Conservation (phyloP, 164 flowering plant species). For the Liriodendron chinense region DNA sequence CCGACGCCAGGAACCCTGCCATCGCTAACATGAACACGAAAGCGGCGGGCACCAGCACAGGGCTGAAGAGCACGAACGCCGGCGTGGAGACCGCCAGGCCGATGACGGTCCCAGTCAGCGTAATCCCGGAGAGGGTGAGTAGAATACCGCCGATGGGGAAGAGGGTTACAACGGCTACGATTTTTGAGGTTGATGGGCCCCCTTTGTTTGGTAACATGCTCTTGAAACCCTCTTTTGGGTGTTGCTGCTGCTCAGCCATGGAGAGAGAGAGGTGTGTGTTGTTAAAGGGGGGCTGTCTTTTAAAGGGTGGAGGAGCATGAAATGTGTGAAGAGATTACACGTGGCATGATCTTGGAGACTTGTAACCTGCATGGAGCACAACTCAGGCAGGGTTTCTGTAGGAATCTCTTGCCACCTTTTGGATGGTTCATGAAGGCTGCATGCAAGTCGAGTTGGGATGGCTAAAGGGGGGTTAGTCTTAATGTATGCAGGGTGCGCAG, state of each 20-base stretch:
- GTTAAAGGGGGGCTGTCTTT: not conserved
- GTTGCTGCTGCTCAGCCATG: conserved; percentile 7
- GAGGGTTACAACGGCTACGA: conserved; percentile 51
- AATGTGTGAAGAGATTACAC: not conserved
- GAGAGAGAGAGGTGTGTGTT: not conserved
- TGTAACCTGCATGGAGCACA: conserved; percentile 7
- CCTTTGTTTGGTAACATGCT: conserved; percentile 21
- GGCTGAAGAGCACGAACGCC: conserved; percentile 72
- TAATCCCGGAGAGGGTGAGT: conserved; percentile 59
- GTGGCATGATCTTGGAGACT: not conserved
- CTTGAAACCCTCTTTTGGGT: conserved; percentile 13
- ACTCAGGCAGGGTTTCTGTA: not conserved
- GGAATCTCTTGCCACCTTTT: not conserved
- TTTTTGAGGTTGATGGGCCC: conserved; percentile 41
- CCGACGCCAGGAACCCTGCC: conserved; percentile 67
- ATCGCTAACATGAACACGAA: conserved; percentile 45
- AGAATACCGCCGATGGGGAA: conserved; percentile 72
- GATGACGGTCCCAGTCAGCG: conserved; percentile 49
- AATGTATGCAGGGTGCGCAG: too few relatives aligned
- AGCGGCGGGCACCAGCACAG: conserved; percentile 70
- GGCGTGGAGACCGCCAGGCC: conserved; percentile 65
- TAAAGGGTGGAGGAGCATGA: not conserved
- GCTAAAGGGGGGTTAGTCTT: too few relatives aligned
- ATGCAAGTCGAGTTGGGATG: not conserved
- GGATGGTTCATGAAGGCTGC: not conserved